Evolutionary conservation across 371 early-diverging fungal genomes (phyloP), one percentile per base, ranked within the genome.

Genomic region (Gilbertella persicaria): DNA sequence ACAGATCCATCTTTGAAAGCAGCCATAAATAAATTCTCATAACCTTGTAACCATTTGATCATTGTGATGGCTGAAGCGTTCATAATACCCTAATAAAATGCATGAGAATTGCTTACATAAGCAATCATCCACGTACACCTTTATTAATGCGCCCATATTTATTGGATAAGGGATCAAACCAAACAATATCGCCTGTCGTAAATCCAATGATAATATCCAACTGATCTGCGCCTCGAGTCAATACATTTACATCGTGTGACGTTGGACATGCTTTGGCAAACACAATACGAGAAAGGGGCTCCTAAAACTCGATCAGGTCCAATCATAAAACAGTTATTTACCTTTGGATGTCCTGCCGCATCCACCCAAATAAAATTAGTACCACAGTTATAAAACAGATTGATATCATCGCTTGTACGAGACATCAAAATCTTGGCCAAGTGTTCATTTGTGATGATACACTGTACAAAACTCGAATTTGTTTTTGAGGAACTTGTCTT

Each of bases 41-140:
- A 90, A 4, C 89, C 92, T 14, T 94, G 97, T 45, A 96, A 57
- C 98, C 98, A 97, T 60, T 83, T 83, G 14, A 96, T 84, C 76
- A 84, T 85, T 3, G 90, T 90, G 14, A 94, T 91, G 10, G 80
- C 62, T 5, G 80, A 75, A 30, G 78, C 73, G 47, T 90, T 88
- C 62, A 91, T 87, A 21, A 83, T 64, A 1, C 90, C 89, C 82
- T 91, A 3, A 53, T 20, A 44, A 13, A 25, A 19, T 9, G 4
- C 6, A 23, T 38, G 9, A 20, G 38, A 41, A 16, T 36, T 23
- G 30, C 23, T 19, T 21, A 29, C 8, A 24, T 28, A 24, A 5
- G 6, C 4, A 4, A 5, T 1, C 9, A 41, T 21, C 19, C 26
- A 48, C 64, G 58, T 62, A 78, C 78, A 29, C 66, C 70, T 56